Base-by-base conservation (phyloP, 192 early-diverging fungal genomes). In the Coemansia umbellata region DNA sequence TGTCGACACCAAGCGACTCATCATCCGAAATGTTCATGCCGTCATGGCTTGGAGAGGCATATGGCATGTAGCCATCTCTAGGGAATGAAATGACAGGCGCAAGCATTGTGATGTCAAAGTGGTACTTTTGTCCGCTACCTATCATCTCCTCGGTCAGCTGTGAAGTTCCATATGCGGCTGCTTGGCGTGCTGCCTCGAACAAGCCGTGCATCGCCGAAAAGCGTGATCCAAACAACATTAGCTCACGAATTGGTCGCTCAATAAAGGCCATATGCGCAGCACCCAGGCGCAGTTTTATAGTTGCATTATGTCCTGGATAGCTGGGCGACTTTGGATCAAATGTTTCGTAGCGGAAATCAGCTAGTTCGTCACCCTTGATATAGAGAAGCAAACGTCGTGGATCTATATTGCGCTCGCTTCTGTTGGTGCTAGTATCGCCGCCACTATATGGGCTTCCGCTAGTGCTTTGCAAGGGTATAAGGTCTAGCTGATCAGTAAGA, bases 1-100 rank as follows among this genome's bases (percentile, higher is more conserved):
- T 58, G 53, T 93, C 89, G 14, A 67, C 72, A 7, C 60, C 60
- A 2, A 55, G 48, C 43, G 43, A 27, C 26, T 1, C 33, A 8
- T 35, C 33, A 18, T 41, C n/a, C 26, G 14, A 26, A 23, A 22
- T 3, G 24, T 28, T 35, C 10, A 14, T 2, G 31, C 17, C 31
- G 31, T 31, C 40, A 18, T 54, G 37, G 42, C 24, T 45, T n/a
- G n/a, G n/a, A 9, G 30, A 31, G 4, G 37, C 47, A 28, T 77
- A 70, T 1, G 55, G 74, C 31, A 70, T 69, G 33, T 73, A 79
- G 5, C 68, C 60, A 21, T 80, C 66, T 27, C 75, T 79, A 1
- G 91, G 93, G 47, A 95, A 88, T 1, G 84, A 81, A 15, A 99
- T 79, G 37, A 95, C 86, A 0, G 96, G 96, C 4, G 93, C 83